Percentiles rank a stretch among this genome's conserved stretches.
These are phyloP conservation scores for Allomyces macrogynus DNA, from an alignment of 192 early-diverging fungal genomes.

Conservation along the genomic window DNA sequence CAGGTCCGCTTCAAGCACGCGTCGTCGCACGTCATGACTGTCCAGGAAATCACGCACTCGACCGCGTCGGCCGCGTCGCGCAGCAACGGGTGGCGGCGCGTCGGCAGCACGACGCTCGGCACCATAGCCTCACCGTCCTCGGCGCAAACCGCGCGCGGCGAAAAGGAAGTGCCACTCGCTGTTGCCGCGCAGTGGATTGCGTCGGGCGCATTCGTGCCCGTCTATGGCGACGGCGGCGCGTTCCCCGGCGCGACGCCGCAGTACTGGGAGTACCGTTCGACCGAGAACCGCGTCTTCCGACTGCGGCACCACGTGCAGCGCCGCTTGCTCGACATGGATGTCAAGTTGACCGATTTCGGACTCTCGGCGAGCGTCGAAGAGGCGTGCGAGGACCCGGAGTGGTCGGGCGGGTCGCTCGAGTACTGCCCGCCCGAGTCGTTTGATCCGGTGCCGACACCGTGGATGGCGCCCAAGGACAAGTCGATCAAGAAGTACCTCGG, in stretches of 20 bases:
- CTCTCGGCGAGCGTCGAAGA: background rate
- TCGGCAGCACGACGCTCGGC: too few species aligned
- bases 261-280: background rate
- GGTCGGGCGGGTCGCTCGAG: background rate
- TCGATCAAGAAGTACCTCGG: slow-evolving; percentile 11
- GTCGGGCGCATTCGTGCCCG: background rate
- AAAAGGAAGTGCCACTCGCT: background rate
- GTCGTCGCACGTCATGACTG: too few species aligned
- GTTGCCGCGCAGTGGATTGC: background rate
- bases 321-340: background rate
- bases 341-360: background rate
- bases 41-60: too few species aligned
- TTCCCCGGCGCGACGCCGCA: background rate
- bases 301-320: background rate
- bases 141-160: too few species aligned
- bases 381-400: background rate
- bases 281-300: background rate
- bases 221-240: too few species aligned
- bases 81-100: too few species aligned
- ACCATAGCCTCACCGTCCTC: too few species aligned
- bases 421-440: background rate
- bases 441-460: background rate
- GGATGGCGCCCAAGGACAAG: slow-evolving; percentile 43
- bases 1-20: too few species aligned
- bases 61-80: too few species aligned